Base-by-base conservation (phyloP, 1,284 basidiomycete genomes). In the Pseudomicrostroma phylloplanum region DNA sequence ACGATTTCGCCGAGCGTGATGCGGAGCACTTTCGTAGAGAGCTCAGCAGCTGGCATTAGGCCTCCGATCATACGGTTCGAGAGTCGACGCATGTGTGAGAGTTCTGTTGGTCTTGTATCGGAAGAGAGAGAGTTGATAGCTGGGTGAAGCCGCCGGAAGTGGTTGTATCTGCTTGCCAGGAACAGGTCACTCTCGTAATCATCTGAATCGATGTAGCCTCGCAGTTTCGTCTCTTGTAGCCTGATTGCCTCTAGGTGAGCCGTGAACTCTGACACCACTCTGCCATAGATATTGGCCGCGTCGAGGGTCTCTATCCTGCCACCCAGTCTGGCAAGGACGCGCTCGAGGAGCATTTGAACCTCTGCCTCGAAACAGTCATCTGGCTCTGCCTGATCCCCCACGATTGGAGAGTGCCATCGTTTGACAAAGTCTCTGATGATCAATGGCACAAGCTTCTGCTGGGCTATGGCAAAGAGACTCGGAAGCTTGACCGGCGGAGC, bases 151-250 rank as follows among this genome's bases (percentile, higher is more conserved):
- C 43, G 43, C 43, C 21, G 4, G 43, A 48, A 48, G 21, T 21
- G 43, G 43, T 21, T 48, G 43, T 48, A 48, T 17, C 43, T 17
- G 43, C 21, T 48, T 48, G 43, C 43, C 12, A 48, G 43, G 43
- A 48, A 48, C 17, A 48, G 43, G 43, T 48, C 43, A 12, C 21
- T 21, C 17, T 48, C 43, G 43, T 48, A 48, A 21, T 48, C 43
- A 21, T n/a, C 21, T 9, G 30, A 36, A 21, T 48, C 43, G 4
- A 21, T 6, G 21, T 48, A 48, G 15, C 43, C 43, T 13, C 21
- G 43, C 12, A 48, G 21, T 6, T 17, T 21, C 12, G 43, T 21
- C 6, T 48, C 43, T 13, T 48, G 43, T 4, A 48, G 21, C 17
- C 43, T 17, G 17, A 48, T 17, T 48, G 43, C 43, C 43, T 48